Base-by-base conservation (phyloP, 306 rosid species). In the Cicer yamashitae region DNA sequence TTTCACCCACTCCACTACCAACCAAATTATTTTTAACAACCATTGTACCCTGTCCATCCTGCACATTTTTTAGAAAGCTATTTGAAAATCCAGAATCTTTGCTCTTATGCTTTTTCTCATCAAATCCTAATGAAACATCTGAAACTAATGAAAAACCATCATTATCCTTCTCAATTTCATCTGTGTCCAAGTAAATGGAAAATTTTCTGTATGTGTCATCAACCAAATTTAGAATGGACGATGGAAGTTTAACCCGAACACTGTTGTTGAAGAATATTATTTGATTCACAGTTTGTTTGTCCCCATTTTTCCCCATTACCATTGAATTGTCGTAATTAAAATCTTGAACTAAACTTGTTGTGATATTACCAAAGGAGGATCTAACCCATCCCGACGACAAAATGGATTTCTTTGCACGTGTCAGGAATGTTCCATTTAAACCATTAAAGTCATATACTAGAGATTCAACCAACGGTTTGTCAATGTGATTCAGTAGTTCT, bases 311-410 rank as follows among this genome's bases (percentile, higher is more conserved):
- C 52, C 20, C 87, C 71, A 92, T 68, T 61, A 76, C 76, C 90
- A 94, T 84, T 11, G 83, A 76, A 60, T 88, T 94, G 34, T 63
- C 40, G 84, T 84, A 94, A 45, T 8, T 37, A 34, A 92, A 77
- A 20, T 89, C 77, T 60, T 94, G 99, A 53, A 61, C 47, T 0
- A 86, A 84, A 74, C 69, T 70, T 59, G 93, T 94, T 44, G 94
- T 65, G 82, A 92, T 67, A 43, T 83, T 92, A 46, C 97, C 97
- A 48, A 40, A 76, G 40, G 97, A 92, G 51, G 99, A 92, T 73
- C 66, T 88, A 37, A 92, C 83, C 93, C 93, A 90, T 63, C 99
- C 97, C 8, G 48, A 47, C 11, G 96, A 84, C 40, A 58, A 86
- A 75, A 92, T 37, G 3, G 89, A 87, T 70, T 97, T 80, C 68